Evolutionary conservation across 2,329 filamentous ascomycete genomes (phyloP).

Genomic region (Cercospora zeina): DNA sequence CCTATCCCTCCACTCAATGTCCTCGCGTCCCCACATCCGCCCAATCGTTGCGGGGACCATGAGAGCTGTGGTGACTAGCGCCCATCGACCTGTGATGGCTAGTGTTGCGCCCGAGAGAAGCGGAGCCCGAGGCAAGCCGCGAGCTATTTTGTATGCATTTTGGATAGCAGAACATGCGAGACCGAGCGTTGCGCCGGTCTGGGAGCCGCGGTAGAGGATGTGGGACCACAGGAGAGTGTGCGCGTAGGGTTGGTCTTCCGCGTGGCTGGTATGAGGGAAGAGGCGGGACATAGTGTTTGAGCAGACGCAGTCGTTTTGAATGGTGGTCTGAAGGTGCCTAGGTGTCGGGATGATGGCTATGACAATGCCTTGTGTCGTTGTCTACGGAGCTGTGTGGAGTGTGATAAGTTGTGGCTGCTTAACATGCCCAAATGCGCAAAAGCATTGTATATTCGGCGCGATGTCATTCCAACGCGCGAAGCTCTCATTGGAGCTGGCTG

Average conservation of each 20-base stretch:
- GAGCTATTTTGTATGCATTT: slow-evolving; percentile 26
- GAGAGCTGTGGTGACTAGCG: slow-evolving; percentile 49
- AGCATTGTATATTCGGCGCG: neutral
- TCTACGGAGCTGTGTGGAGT: neutral
- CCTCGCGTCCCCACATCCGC: slow-evolving; percentile 58
- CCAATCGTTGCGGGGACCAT: slow-evolving; percentile 48
- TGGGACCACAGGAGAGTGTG: slow-evolving; percentile 60
- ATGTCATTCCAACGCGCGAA: neutral
- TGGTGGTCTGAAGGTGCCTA: neutral
- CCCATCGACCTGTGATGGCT: slow-evolving; percentile 41
- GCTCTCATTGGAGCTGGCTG: neutral
- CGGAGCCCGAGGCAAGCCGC: slow-evolving; percentile 29
- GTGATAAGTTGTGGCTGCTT: neutral
- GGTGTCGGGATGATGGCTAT: neutral
- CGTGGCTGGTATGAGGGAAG: slow-evolving; percentile 58
- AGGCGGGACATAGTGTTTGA: slow-evolving; percentile 54
- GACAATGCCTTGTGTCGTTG: neutral
- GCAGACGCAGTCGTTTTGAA: neutral
- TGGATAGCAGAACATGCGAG: slow-evolving; percentile 42
- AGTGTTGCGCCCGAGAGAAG: slow-evolving; percentile 36
- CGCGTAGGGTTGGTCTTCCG: slow-evolving; percentile 62
- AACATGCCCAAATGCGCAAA: neutral
- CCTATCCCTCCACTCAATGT: slow-evolving; percentile 65
- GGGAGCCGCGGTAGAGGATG: slow-evolving; percentile 58
- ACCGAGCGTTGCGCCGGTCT: slow-evolving; percentile 54